These are phyloP conservation scores for Fimicolochytrium jonesii DNA, from an alignment of 192 early-diverging fungal species.

Conservation along the genomic window DNA sequence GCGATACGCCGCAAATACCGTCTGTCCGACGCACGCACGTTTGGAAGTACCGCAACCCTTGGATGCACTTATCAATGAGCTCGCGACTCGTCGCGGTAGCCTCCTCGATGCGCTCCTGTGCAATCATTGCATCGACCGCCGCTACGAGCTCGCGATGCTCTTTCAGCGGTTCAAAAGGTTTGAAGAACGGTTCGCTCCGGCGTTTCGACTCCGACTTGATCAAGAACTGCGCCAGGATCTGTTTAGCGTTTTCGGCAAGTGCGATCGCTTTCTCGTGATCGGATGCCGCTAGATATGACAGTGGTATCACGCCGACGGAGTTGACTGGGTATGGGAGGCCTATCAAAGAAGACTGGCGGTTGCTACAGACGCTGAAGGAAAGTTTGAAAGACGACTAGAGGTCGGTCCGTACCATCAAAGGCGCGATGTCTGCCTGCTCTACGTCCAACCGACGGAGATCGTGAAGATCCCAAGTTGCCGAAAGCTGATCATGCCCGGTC, in stretches of 20 bases:
- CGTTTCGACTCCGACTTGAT: conserved; percentile 79
- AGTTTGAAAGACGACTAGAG: neutral
- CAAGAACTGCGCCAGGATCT: conserved; percentile 81
- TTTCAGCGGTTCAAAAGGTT: conserved; percentile 64
- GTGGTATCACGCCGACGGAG: conserved; percentile 87
- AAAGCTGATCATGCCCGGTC: conserved; percentile 74
- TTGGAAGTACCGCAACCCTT: conserved; percentile 91
- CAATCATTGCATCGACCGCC: conserved; percentile 58
- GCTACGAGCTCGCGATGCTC: conserved; percentile 1
- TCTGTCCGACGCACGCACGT: no score
- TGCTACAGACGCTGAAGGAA: neutral
- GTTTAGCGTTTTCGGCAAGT: conserved; percentile 73
- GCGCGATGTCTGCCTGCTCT: conserved; percentile 92
- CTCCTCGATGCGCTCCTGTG: conserved; percentile 51
- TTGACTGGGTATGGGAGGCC: conserved; percentile 87
- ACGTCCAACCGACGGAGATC: conserved; percentile 73
- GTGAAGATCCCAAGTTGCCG: conserved; percentile 64
- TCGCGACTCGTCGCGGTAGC: conserved; percentile 64
- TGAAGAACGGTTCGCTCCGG: conserved; percentile 73
- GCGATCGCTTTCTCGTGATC: conserved; percentile 73
- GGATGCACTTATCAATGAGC: conserved; percentile 63
- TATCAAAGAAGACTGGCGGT: conserved; percentile 68
- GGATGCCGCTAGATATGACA: conserved; percentile 68
- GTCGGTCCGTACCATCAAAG: conserved; percentile 69
- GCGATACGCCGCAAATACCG: no score